Percentiles rank a stretch among this genome's conserved stretches.
Conservation (phyloP, 169 alveolate species). For the Plasmodium vinckei region DNA sequence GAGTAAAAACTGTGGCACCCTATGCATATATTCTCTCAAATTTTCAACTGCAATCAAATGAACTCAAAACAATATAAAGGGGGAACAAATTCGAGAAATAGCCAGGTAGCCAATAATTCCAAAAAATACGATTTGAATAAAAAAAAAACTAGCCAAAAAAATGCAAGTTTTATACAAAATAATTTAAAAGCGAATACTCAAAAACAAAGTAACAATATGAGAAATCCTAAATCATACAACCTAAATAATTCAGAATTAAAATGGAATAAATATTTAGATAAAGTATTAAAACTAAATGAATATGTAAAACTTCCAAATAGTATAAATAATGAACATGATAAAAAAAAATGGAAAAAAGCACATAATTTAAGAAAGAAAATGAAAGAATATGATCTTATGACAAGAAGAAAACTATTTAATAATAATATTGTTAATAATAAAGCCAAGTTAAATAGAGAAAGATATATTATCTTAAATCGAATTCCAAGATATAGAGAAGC, state of each 20-base stretch:
- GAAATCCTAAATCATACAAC: constrained; percentile 8
- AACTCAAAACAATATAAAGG: constrained; percentile 2
- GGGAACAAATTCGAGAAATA: background rate
- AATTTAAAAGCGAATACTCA: constrained; percentile 1
- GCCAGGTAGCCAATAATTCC: constrained; percentile 12
- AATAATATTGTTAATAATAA: constrained; percentile 27
- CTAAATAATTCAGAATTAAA: constrained; percentile 8
- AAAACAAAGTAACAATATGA: background rate
- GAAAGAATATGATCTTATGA: constrained; percentile 67
- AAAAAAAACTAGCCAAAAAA: constrained; percentile 12
- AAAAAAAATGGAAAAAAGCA: constrained; percentile 66
- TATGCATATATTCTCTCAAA: background rate
- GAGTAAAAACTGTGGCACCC: too few species aligned
- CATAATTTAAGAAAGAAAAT: constrained; percentile 47
- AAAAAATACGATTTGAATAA: constrained; percentile 20
- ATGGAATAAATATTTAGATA: constrained; percentile 30
- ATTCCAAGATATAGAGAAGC: constrained; percentile 71
- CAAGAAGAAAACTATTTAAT: constrained; percentile 49
- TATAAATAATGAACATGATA: constrained; percentile 52
- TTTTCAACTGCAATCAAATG: background rate
- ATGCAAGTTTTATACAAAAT: constrained; percentile 7
- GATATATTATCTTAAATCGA: constrained; percentile 44
- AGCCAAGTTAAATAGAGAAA: constrained; percentile 69
- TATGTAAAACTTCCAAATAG: constrained; percentile 50
- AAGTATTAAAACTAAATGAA: constrained; percentile 28